These are phyloP conservation scores for Globisporangium abappressorium DNA, from an alignment of 352 stramenopile species.

Conservation along the genomic window DNA sequence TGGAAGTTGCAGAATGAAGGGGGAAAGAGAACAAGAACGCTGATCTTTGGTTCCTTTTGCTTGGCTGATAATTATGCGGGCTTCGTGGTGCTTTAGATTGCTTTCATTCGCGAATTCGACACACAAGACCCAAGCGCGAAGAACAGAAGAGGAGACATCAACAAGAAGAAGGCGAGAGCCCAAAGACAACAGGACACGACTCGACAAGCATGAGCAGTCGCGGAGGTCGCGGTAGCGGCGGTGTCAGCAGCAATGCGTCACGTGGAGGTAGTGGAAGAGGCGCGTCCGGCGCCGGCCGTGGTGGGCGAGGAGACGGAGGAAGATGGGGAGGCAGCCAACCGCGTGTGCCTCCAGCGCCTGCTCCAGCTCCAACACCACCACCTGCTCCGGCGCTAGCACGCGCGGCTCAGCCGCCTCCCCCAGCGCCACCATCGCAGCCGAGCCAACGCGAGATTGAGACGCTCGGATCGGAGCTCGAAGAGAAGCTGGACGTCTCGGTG, in stretches of 20 bases:
- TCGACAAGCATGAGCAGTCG: constrained; percentile 12
- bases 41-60: neutral
- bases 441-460: constrained; percentile 6
- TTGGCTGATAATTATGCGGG: neutral
- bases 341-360: neutral
- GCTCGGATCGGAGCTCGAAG: constrained; percentile 31
- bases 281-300: constrained; percentile 10
- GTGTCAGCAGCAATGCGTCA: neutral
- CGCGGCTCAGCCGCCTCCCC: neutral
- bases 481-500: constrained; percentile 28
- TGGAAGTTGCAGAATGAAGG: neutral
- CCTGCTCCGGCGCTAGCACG: neutral
- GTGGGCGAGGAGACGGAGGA: constrained; percentile 9
- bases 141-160: neutral
- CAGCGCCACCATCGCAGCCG: constrained; percentile 1
- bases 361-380: neutral
- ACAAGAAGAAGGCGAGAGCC: neutral
- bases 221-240: constrained; percentile 7
- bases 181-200: neutral
- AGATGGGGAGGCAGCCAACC: constrained; percentile 9
- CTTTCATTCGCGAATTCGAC: constrained; percentile 6
- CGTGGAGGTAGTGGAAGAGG: constrained; percentile 20
- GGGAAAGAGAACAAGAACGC: neutral
- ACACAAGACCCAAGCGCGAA: neutral
- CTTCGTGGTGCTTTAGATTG: neutral